These are phyloP conservation scores for Xylaria sp. DNA, from an alignment of 2,329 filamentous ascomycete species.

Conservation along the genomic window DNA sequence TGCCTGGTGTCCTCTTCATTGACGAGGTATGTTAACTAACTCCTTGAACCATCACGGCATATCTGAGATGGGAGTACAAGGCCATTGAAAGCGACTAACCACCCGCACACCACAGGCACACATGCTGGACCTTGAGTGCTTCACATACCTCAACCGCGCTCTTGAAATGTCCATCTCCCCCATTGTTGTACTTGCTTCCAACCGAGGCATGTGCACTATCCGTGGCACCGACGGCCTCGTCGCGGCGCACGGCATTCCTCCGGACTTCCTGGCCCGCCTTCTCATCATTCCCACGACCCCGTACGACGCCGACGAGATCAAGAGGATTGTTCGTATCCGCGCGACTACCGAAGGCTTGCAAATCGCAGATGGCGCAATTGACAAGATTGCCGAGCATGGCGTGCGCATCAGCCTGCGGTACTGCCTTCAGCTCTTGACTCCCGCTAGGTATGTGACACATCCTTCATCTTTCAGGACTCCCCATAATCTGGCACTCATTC, in stretches of 20 bases:
- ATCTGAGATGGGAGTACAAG: background rate
- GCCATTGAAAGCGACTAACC: constrained; percentile 13
- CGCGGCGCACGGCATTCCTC: constrained; percentile 87
- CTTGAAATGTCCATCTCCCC: constrained; percentile 91
- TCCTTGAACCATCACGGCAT: no score
- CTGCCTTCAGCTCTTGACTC: constrained; percentile 84
- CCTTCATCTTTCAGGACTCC: constrained; percentile 7
- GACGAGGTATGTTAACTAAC: constrained; percentile 66
- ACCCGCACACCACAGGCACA: constrained; percentile 62
- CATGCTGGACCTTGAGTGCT: constrained; percentile 99
- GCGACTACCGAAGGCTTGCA: constrained; percentile 74
- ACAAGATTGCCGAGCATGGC: constrained; percentile 81
- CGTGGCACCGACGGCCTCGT: constrained; percentile 77
- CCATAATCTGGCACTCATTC: constrained; percentile 1
- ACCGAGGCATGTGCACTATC: constrained; percentile 89
- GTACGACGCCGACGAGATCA: constrained; percentile 84
- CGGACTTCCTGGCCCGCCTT: constrained; percentile 86
- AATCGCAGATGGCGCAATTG: constrained; percentile 75
- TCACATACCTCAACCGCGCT: constrained; percentile 98
- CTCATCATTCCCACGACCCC: constrained; percentile 94
- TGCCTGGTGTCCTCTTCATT: constrained; percentile 97
- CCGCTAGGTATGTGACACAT: constrained; percentile 57
- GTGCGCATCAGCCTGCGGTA: constrained; percentile 87
- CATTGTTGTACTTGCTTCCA: constrained; percentile 95
- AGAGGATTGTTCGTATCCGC: constrained; percentile 81